Conservation (phyloP, 1,284 basidiomycete genomes). For the Moesziomyces antarcticus region DNA sequence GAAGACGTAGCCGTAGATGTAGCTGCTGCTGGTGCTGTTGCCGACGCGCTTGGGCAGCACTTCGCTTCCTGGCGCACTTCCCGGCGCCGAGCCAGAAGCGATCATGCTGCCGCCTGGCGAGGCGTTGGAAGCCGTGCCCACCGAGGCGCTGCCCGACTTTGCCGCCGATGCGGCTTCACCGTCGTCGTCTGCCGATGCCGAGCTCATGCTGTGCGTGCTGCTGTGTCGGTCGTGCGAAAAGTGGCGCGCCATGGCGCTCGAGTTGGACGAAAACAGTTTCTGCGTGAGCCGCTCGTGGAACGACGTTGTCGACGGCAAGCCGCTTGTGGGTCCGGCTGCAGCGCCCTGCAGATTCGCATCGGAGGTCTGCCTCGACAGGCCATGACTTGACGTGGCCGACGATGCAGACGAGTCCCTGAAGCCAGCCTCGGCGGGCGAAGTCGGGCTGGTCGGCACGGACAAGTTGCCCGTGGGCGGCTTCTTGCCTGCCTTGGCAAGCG, state of each 20-base stretch:
- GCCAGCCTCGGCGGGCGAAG: conserved; percentile 9
- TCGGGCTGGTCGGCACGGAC: conserved; percentile 25
- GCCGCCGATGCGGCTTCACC: neutral
- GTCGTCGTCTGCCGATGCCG: conserved; percentile 30
- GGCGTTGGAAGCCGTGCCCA: neutral
- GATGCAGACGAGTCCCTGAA: conserved; percentile 37
- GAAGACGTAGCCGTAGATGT: conserved; percentile 66
- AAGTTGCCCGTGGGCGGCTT: conserved; percentile 6
- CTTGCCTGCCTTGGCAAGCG: conserved; percentile 17
- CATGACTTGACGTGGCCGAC: conserved; percentile 17
- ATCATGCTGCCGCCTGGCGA: conserved; percentile 9
- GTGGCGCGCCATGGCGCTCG: conserved; percentile 30
- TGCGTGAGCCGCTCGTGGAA: conserved; percentile 44
- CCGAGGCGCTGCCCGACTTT: neutral
- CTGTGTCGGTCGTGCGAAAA: conserved; percentile 41
- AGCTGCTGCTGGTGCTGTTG: conserved; percentile 60
- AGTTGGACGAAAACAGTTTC: conserved; percentile 40
- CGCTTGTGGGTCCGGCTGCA: neutral
- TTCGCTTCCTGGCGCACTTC: conserved; percentile 2
- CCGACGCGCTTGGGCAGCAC: conserved; percentile 8
- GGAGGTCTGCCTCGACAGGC: conserved; percentile 27
- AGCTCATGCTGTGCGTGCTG: conserved; percentile 32
- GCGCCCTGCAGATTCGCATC: conserved; percentile 31
- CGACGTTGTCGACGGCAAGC: conserved; percentile 16
- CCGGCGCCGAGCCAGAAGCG: neutral